A percentile compares a stretch with the other conserved stretches of the same genome.
These are phyloP conservation scores for Secale cereale DNA, from an alignment of 176 grass and related monocot species.

Conservation along the genomic window DNA sequence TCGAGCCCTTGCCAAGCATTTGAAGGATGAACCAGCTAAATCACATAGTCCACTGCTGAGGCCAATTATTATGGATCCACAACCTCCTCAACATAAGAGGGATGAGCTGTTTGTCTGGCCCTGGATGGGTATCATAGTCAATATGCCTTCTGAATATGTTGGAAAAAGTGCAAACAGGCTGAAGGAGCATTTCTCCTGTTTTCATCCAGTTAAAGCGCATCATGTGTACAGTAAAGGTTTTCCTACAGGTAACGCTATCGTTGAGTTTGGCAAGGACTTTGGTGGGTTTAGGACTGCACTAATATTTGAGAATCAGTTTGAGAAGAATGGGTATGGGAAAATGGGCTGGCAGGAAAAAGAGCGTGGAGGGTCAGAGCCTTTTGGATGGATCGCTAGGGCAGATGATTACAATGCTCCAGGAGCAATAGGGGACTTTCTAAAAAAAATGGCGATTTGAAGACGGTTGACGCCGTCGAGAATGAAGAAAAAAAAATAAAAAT, in stretches of 20 bases:
- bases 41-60: not conserved
- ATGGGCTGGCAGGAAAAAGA: slow-evolving; percentile 34
- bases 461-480: slow-evolving; percentile 20
- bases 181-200: slow-evolving; percentile 49
- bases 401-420: slow-evolving; percentile 52
- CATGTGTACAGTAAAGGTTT: slow-evolving; percentile 39
- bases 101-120: slow-evolving; percentile 62
- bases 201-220: slow-evolving; percentile 49
- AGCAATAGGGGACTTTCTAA: slow-evolving; percentile 47
- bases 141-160: slow-evolving; percentile 47
- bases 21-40: slow-evolving; percentile 36
- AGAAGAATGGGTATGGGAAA: slow-evolving; percentile 31
- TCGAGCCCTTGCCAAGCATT: slow-evolving; percentile 55
- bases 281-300: slow-evolving; percentile 46
- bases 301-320: slow-evolving; percentile 52
- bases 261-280: slow-evolving; percentile 62
- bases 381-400: slow-evolving; percentile 55
- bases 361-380: slow-evolving; percentile 1
- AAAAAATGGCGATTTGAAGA: slow-evolving; percentile 58
- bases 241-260: slow-evolving; percentile 46
- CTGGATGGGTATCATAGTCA: slow-evolving; percentile 60
- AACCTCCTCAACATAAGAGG: slow-evolving; percentile 19
- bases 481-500: slow-evolving; percentile 44
- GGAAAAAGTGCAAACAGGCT: slow-evolving; percentile 62
- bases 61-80: slow-evolving; percentile 6